Conservation (phyloP, 75 land plant genomes). For the Pseudotsuga menziesii region DNA sequence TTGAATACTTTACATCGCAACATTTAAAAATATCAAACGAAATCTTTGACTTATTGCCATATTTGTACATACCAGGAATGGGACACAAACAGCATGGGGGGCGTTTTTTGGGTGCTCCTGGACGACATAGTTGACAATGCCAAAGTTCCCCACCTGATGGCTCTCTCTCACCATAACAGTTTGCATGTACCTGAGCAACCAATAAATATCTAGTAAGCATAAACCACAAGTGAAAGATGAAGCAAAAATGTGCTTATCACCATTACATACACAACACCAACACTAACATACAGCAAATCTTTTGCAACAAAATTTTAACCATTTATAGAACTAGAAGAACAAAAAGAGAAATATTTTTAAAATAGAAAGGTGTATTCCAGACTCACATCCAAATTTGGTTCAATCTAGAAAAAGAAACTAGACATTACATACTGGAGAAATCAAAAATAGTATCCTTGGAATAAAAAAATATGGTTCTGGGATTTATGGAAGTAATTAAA, state of each 20-base stretch:
- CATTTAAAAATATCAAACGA: neutral
- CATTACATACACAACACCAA: too few species aligned
- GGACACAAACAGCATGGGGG: conserved; percentile 97
- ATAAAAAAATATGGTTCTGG: neutral
- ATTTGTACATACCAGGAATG: conserved; percentile 44
- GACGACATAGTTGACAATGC: conserved; percentile 91
- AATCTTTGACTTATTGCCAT: too few species aligned
- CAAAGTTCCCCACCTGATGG: conserved; percentile 78
- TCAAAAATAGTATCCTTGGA: neutral
- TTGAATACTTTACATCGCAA: too few species aligned
- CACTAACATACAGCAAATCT: too few species aligned
- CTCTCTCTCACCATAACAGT: conserved; percentile 90
- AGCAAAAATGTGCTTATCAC: too few species aligned
- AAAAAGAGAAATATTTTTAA: neutral
- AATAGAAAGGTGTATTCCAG: neutral
- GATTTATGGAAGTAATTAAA: neutral
- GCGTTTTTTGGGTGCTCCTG: conserved; percentile 59
- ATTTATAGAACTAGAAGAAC: neutral
- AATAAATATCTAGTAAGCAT: neutral
- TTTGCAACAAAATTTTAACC: too few species aligned
- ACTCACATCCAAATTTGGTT: neutral
- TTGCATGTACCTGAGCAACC: conserved; percentile 75
- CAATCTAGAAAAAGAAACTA: neutral
- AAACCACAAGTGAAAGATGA: neutral
- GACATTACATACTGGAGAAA: neutral